Evolutionary conservation across 495 filamentous ascomycete genomes (phyloP).

Genomic region (Aspergillus biplanus): DNA sequence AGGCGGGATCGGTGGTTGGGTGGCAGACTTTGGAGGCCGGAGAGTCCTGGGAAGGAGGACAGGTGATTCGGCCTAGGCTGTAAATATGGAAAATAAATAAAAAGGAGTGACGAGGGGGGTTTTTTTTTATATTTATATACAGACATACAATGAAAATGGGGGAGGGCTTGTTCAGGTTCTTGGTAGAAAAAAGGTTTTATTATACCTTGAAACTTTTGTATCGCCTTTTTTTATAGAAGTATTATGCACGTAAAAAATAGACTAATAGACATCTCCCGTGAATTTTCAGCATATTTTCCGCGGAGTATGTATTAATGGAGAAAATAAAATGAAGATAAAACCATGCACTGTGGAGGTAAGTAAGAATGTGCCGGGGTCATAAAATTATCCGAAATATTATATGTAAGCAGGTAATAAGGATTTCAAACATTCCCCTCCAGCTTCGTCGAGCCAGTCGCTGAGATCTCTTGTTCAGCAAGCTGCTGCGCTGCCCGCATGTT

Average conservation of each 20-base stretch:
- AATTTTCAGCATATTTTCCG: neutral
- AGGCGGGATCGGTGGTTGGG: slow-evolving; percentile 78
- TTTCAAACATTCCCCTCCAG: neutral
- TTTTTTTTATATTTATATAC: neutral
- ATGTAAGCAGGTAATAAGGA: neutral
- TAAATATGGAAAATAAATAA: slow-evolving; percentile 14
- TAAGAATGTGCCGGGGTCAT: too few species aligned
- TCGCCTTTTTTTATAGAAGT: too few species aligned
- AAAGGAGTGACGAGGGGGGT: slow-evolving; percentile 1
- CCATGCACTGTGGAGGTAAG: too few species aligned
- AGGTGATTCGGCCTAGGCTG: slow-evolving; percentile 62
- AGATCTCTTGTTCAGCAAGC: neutral
- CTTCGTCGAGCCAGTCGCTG: neutral
- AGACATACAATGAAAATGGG: neutral
- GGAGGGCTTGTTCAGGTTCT: too few species aligned
- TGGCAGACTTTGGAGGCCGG: slow-evolving; percentile 86
- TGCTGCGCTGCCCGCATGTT: slow-evolving; percentile 13
- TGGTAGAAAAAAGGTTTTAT: too few species aligned
- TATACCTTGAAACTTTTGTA: too few species aligned
- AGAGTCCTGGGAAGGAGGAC: slow-evolving; percentile 88
- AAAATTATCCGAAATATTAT: too few species aligned
- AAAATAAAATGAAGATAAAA: neutral
- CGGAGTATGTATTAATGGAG: neutral
- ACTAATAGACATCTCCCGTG: too few species aligned
- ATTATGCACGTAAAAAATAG: too few species aligned